Conservation (phyloP, 192 early-diverging fungal species). For the Mortierella antarctica region DNA sequence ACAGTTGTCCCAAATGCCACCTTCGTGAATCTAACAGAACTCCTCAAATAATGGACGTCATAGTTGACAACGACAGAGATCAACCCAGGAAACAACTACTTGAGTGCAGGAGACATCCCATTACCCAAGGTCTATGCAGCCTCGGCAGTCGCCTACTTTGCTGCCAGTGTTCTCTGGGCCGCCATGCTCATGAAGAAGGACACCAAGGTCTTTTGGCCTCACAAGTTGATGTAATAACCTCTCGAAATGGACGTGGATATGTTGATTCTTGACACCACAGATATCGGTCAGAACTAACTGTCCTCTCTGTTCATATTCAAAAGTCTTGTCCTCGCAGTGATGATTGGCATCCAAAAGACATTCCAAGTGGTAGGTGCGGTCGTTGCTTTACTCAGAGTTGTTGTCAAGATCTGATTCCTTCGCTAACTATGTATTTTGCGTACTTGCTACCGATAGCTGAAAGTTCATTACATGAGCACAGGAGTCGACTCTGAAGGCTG, state of each 20-base stretch:
- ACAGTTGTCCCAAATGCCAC: background rate
- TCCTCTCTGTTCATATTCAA: background rate
- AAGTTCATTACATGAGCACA: slow-evolving; percentile 60
- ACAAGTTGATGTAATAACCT: slow-evolving; percentile 59
- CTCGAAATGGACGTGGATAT: background rate
- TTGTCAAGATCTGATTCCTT: background rate
- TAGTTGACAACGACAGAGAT: slow-evolving; percentile 58
- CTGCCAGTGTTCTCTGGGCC: slow-evolving; percentile 47
- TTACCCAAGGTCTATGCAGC: slow-evolving; percentile 58
- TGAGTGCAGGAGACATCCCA: slow-evolving; percentile 66
- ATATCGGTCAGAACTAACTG: background rate
- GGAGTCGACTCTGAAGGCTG: slow-evolving; percentile 63
- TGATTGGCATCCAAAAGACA: slow-evolving; percentile 63
- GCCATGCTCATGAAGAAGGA: slow-evolving; percentile 46
- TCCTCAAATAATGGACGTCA: background rate
- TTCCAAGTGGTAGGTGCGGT: slow-evolving; percentile 56
- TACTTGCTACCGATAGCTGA: slow-evolving; percentile 34
- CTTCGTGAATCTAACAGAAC: background rate
- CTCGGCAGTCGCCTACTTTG: slow-evolving; percentile 50
- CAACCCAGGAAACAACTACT: slow-evolving; percentile 61
- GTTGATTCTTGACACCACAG: background rate
- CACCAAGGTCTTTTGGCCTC: slow-evolving; percentile 60
- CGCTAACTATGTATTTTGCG: background rate
- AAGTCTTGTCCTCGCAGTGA: slow-evolving; percentile 57
- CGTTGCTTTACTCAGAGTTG: background rate